These are phyloP conservation scores for Coriolopsis trogii DNA, from an alignment of 1,284 basidiomycete species.

Conservation along the genomic window DNA sequence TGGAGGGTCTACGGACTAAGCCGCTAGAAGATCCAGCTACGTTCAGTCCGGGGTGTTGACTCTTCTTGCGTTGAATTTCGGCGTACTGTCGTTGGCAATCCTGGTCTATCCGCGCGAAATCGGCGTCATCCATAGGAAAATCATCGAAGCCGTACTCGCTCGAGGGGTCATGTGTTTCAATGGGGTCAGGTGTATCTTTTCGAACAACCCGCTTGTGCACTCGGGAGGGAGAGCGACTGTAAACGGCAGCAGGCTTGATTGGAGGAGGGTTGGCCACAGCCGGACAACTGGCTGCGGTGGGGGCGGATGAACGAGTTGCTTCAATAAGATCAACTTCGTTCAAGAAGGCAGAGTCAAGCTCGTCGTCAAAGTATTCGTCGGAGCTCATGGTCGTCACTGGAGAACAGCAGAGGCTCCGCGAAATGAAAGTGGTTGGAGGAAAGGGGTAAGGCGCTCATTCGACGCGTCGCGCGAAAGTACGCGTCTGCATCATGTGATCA, in stretches of 20 bases:
- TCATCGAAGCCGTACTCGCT: conserved; percentile 50
- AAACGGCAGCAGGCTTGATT: neutral
- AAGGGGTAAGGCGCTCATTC: neutral
- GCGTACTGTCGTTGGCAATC: conserved; percentile 50
- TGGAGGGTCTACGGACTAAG: conserved; percentile 26
- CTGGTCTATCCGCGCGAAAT: conserved; percentile 51
- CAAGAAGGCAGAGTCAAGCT: conserved; percentile 51
- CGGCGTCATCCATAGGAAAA: conserved; percentile 57
- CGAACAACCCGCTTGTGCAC: neutral
- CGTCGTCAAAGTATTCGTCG: conserved; percentile 68
- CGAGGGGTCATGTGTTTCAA: conserved; percentile 42
- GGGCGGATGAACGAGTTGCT: conserved; percentile 43
- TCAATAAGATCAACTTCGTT: conserved; percentile 69
- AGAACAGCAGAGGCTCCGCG: neutral
- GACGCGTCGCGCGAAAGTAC: conserved; percentile 20
- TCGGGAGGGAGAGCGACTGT: conserved; percentile 2
- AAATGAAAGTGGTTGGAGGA: conserved; percentile 11
- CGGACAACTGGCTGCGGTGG: conserved; percentile 4
- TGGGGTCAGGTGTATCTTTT: conserved; percentile 26
- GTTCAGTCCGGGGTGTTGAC: conserved; percentile 31
- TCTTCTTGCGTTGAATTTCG: conserved; percentile 27
- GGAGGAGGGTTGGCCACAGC: conserved; percentile 25
- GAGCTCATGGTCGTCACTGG: conserved; percentile 58
- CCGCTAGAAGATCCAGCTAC: conserved; percentile 43
- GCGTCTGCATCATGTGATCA: conserved; percentile 20